phyloP scores from a whole-genome alignment of 2,329 filamentous ascomycete genomes.

The Biscogniauxia mediterranea region DNA sequence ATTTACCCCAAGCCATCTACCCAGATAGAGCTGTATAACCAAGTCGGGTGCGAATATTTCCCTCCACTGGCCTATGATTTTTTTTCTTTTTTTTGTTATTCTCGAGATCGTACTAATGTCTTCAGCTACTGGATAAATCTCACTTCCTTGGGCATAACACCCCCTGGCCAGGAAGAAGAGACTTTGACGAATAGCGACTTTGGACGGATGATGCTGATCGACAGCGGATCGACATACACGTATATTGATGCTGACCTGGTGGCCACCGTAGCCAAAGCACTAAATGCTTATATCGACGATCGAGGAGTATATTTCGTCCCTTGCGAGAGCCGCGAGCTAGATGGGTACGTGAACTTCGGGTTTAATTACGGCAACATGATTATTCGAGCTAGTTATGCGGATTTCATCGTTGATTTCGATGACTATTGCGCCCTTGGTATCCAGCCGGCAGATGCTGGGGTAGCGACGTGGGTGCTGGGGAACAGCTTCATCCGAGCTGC shows the following conservation, averaged over 20 bases:
- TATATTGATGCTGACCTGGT: slow-evolving; percentile 59
- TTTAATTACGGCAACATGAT: slow-evolving; percentile 41
- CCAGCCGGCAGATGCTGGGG: slow-evolving; percentile 33
- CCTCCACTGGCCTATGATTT: too few species aligned
- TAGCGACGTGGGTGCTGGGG: slow-evolving; percentile 36
- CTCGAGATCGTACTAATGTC: neutral
- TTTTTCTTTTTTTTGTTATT: neutral
- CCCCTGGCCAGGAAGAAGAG: slow-evolving; percentile 23
- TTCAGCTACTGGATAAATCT: slow-evolving; percentile 38
- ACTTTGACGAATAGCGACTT: slow-evolving; percentile 32
- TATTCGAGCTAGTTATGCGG: slow-evolving; percentile 44
- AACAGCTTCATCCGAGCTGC: slow-evolving; percentile 39
- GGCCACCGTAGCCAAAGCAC: slow-evolving; percentile 35
- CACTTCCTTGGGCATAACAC: slow-evolving; percentile 35
- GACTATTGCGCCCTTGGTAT: slow-evolving; percentile 36
- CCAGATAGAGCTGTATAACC: slow-evolving; percentile 33
- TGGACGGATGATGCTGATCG: slow-evolving; percentile 50
- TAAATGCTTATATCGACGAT: slow-evolving; percentile 32
- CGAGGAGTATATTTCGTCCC: slow-evolving; percentile 31
- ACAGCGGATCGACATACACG: slow-evolving; percentile 62
- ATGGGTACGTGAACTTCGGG: slow-evolving; percentile 44
- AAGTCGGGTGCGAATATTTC: slow-evolving; percentile 30
- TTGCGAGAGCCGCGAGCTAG: slow-evolving; percentile 38
- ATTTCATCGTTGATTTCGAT: slow-evolving; percentile 41
- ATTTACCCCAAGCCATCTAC: slow-evolving; percentile 36